These are phyloP conservation scores for Macrocystidia cucumis DNA, from an alignment of 1,284 basidiomycete genomes.

Conservation along the genomic window DNA sequence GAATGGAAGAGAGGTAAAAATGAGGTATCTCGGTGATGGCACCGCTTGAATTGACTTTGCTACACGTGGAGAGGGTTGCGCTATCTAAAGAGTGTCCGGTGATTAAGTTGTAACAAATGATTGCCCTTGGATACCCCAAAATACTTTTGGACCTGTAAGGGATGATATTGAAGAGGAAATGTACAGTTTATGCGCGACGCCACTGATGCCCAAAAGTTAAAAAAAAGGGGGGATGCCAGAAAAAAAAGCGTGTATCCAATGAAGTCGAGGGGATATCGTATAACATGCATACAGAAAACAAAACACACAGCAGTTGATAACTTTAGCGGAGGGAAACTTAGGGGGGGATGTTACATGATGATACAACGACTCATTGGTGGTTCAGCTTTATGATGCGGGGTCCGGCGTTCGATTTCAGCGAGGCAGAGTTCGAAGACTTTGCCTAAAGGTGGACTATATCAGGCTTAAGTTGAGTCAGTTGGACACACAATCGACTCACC, in stretches of 20 bases:
- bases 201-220: too few relatives aligned
- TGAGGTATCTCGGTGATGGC: conserved; percentile 71
- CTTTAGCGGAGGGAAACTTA: conserved; percentile 1
- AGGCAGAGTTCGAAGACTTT: conserved; percentile 80
- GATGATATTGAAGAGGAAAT: too few relatives aligned
- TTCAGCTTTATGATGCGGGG: conserved; percentile 40
- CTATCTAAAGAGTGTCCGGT: too few relatives aligned
- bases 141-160: too few relatives aligned
- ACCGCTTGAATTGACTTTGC: conserved; percentile 34
- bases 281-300: background rate
- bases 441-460: conserved; percentile 26
- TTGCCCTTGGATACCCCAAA: too few relatives aligned
- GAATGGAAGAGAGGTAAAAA: conserved; percentile 53
- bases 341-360: conserved; percentile 43
- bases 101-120: too few relatives aligned
- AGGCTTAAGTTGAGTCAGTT: background rate
- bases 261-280: too few relatives aligned
- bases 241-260: too few relatives aligned
- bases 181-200: too few relatives aligned
- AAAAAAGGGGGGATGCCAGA: too few relatives aligned
- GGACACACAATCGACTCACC: conserved; percentile 45
- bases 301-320: too few relatives aligned
- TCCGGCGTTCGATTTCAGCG: conserved; percentile 69
- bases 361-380: conserved; percentile 41
- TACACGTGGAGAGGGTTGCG: too few relatives aligned